Base-by-base conservation (phyloP, 306 rosid genomes). In the Sicyos edulis region DNA sequence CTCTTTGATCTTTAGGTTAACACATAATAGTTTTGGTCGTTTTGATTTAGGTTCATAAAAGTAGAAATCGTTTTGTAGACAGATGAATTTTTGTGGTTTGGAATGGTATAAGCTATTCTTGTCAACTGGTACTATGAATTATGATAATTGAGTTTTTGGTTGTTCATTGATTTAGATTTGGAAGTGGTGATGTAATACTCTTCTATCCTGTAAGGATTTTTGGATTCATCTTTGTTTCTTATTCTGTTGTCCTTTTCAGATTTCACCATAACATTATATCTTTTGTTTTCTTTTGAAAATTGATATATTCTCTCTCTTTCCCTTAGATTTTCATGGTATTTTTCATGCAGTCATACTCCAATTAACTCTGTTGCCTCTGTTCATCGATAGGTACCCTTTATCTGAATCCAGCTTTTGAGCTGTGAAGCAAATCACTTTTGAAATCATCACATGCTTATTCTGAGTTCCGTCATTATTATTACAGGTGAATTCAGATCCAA, bases 361-460 rank as follows among this genome's bases (percentile, higher is more conserved):
- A 19, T 10, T 42, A 64, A 77, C 83, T 82, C 71, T 73, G 74
- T 72, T 84, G 74, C 86, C 83, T 80, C 82, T 61, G 3, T 61
- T 61, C 83, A 50, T 79, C 87, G 72, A 75, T 80, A 82, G 91
- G 93, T 80, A 83, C 81, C 80, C 83, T 76, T 82, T 88, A 84
- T 87, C 78, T 78, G 86, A 73, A 77, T 76, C 88, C 84, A 76
- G 73, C 72, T 73, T 64, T 80, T 70, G 75, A 86, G 71, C 82
- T 80, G 83, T 79, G 85, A 81, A 83, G 86, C 78, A 74, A 83
- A 87, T 80, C 79, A 58, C 83, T 78, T 50, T 72, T 75, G 73
- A 82, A 86, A 76, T 76, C 81, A 74, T 7, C 10, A 9, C 11
- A 42, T 42, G 47, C 47, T 42, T 83, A 76, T 45, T 61, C 58